Conservation (phyloP, 352 stramenopile species). For the Aphanomyces stellatus region DNA sequence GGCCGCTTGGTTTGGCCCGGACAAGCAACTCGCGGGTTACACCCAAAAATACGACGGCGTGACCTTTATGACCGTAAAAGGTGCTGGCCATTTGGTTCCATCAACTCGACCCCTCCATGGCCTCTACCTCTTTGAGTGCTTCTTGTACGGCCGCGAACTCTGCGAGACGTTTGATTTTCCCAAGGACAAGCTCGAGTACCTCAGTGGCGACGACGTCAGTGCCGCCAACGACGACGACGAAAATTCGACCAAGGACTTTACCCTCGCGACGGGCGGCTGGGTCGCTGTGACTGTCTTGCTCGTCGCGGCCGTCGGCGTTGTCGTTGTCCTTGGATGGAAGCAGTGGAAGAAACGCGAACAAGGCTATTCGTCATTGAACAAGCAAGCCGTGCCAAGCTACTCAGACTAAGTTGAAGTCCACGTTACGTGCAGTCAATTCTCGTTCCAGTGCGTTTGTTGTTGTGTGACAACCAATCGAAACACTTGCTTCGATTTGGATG, state of each 20-base stretch:
- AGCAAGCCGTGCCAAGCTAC: neutral
- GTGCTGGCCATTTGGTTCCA: slow-evolving; percentile 86
- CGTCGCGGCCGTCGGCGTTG: neutral
- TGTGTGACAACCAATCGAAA: no score
- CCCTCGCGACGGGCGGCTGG: neutral
- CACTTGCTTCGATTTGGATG: neutral
- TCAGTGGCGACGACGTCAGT: slow-evolving; percentile 5
- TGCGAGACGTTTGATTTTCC: slow-evolving; percentile 46
- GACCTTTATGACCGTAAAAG: slow-evolving; percentile 88
- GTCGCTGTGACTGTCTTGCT: neutral
- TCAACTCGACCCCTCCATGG: slow-evolving; percentile 18
- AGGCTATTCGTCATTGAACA: neutral
- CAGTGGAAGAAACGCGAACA: neutral
- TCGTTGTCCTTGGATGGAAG: neutral
- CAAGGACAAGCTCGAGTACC: slow-evolving; percentile 31
- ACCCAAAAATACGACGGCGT: slow-evolving; percentile 81
- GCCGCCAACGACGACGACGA: neutral
- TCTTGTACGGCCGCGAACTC: slow-evolving; percentile 21
- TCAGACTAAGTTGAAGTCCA: neutral
- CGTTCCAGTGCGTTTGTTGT: no score
- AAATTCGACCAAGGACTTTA: neutral
- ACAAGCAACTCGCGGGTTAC: slow-evolving; percentile 80
- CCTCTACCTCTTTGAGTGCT: slow-evolving; percentile 21
- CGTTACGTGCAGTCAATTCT: no score
- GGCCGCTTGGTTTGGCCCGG: slow-evolving; percentile 61